Conservation (phyloP, 495 filamentous ascomycete genomes). For the Tuber melanosporum region DNA sequence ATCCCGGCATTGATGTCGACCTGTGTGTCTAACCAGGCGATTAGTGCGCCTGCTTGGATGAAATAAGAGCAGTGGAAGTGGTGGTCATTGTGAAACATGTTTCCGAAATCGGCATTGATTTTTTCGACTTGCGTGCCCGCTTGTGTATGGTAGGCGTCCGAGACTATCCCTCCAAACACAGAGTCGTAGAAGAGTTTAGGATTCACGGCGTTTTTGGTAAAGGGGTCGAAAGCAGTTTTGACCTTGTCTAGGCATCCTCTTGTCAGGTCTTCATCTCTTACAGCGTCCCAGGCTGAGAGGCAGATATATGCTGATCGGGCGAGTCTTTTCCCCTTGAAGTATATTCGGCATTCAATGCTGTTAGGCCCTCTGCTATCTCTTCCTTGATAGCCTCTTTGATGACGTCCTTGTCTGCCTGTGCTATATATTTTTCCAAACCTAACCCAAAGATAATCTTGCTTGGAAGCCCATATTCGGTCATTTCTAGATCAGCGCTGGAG, state of each 20-base stretch:
- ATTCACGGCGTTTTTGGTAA: slow-evolving; percentile 66
- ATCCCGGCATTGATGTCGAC: slow-evolving; percentile 9
- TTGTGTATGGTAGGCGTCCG: slow-evolving; percentile 60
- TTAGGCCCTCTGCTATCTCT: background rate
- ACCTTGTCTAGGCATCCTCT: slow-evolving; percentile 57
- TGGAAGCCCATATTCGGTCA: slow-evolving; percentile 65
- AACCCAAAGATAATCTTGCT: slow-evolving; percentile 52
- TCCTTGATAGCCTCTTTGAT: background rate
- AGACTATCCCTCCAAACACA: slow-evolving; percentile 78
- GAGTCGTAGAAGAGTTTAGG: slow-evolving; percentile 72
- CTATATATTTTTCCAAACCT: background rate
- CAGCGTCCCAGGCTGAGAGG: slow-evolving; percentile 60
- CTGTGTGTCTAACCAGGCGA: slow-evolving; percentile 64
- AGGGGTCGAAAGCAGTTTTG: slow-evolving; percentile 67
- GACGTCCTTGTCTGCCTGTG: background rate
- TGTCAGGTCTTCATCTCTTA: slow-evolving; percentile 54
- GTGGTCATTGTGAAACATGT: slow-evolving; percentile 86
- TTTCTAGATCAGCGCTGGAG: slow-evolving; percentile 64
- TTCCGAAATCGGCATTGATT: slow-evolving; percentile 65
- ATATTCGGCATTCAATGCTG: slow-evolving; percentile 47
- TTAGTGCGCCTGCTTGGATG: slow-evolving; percentile 77
- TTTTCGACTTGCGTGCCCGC: slow-evolving; percentile 54
- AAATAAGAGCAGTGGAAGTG: slow-evolving; percentile 89
- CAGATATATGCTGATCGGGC: slow-evolving; percentile 73
- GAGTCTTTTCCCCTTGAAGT: slow-evolving; percentile 81